phyloP scores from a whole-genome alignment of 305 asterid species.

The Fraxinus nigra region DNA sequence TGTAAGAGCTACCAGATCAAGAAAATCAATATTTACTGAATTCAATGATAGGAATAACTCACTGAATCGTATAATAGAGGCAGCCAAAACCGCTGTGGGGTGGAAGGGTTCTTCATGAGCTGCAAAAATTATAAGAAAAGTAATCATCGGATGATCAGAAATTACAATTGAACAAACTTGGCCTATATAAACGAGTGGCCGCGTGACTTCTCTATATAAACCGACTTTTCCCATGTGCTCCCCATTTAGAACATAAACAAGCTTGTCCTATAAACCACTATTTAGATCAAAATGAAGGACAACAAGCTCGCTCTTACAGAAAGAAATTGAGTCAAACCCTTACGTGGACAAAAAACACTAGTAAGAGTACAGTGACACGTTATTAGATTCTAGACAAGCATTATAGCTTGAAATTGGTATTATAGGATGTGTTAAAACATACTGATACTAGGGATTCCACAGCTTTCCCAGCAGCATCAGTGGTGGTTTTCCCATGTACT shows the following conservation, averaged over 20 bases:
- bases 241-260: neutral
- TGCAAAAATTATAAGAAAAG: conserved; percentile 35
- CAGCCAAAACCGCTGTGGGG: conserved; percentile 89
- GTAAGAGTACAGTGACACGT: neutral
- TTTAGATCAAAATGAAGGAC: neutral
- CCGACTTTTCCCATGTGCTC: neutral
- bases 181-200: neutral
- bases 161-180: conserved; percentile 6
- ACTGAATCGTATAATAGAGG: conserved; percentile 82
- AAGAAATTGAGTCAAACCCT: neutral
- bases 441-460: conserved; percentile 80
- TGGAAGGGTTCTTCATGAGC: conserved; percentile 93
- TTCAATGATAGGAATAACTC: conserved; percentile 25
- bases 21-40: conserved; percentile 9
- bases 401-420: conserved; percentile 9
- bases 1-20: neutral
- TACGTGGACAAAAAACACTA: neutral
- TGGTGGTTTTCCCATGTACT: conserved; percentile 52
- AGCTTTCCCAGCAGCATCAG: conserved; percentile 69
- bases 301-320: neutral
- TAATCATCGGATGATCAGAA: conserved; percentile 13
- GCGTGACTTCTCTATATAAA: neutral
- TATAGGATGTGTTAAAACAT: conserved; percentile 32
- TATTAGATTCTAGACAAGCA: neutral
- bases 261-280: conserved; percentile 5